Percentiles rank a stretch among this genome's conserved stretches.
Evolutionary conservation across 2,329 filamentous ascomycete species (phyloP).

Genomic region (Tricladium varicosporioides): DNA sequence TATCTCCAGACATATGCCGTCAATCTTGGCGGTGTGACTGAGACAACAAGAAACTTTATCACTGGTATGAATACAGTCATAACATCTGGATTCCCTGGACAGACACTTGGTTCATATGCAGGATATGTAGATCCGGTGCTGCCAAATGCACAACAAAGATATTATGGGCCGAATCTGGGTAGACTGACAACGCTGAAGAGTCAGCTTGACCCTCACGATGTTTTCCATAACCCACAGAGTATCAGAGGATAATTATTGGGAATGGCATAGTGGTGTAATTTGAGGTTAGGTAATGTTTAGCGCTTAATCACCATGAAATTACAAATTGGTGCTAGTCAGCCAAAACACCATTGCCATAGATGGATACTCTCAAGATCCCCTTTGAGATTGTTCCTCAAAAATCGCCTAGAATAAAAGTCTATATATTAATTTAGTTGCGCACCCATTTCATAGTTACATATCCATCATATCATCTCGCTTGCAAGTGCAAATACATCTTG

Average conservation of each 20-base stretch:
- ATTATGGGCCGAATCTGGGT: conserved; percentile 40
- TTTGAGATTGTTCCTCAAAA: too few relatives aligned
- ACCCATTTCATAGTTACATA: too few relatives aligned
- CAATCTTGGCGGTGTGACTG: conserved; percentile 44
- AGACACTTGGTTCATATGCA: conserved; percentile 52
- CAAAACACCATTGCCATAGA: too few relatives aligned
- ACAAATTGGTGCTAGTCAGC: too few relatives aligned
- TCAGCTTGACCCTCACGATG: conserved; percentile 44
- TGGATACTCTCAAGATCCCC: too few relatives aligned
- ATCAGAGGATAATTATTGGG: background rate
- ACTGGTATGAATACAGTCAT: conserved; percentile 48
- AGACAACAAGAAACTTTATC: conserved; percentile 50
- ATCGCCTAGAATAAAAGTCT: too few relatives aligned
- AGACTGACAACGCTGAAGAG: conserved; percentile 45
- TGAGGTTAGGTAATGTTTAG: too few relatives aligned
- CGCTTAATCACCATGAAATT: too few relatives aligned
- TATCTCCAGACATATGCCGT: conserved; percentile 63
- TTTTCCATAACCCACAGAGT: conserved; percentile 44
- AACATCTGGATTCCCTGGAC: conserved; percentile 34
- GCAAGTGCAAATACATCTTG: too few relatives aligned
- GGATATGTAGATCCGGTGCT: conserved; percentile 56
- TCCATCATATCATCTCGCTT: too few relatives aligned
- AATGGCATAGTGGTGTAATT: too few relatives aligned
- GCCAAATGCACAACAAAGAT: conserved; percentile 34
- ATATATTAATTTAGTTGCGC: too few relatives aligned